Conservation (phyloP, 495 filamentous ascomycete species). For the Daldinia caldariorum region DNA sequence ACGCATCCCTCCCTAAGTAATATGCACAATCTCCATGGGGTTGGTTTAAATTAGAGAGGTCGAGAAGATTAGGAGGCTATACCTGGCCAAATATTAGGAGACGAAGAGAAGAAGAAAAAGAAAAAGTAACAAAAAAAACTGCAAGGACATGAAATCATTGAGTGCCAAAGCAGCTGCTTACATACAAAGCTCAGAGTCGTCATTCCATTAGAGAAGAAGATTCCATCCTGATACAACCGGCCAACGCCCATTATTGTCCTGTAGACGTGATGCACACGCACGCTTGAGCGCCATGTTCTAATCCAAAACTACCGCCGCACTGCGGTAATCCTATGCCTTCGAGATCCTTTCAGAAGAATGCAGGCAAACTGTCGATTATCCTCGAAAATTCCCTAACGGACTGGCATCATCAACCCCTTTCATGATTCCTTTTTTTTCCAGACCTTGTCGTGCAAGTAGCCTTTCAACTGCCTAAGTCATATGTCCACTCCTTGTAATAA, state of each 20-base stretch:
- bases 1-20: neutral
- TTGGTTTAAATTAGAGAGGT: neutral
- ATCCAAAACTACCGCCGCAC: neutral
- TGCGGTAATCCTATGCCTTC: constrained; percentile 1
- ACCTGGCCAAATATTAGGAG: too few relatives aligned
- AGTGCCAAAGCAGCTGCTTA: constrained; percentile 13
- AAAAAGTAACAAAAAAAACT: neutral
- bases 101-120: too few relatives aligned
- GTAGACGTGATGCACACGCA: neutral
- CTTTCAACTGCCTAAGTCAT: neutral
- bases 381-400: constrained; percentile 4
- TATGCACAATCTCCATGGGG: neutral
- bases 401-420: neutral
- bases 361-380: constrained; percentile 3
- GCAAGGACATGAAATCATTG: neutral
- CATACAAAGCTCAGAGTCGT: constrained; percentile 21
- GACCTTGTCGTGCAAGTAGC: neutral
- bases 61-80: neutral
- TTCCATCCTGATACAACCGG: constrained; percentile 30
- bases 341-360: neutral
- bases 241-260: constrained; percentile 29
- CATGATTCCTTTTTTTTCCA: neutral
- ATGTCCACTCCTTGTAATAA: neutral
- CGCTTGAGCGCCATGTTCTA: constrained; percentile 25
- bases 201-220: constrained; percentile 19